Evolutionary conservation across 495 filamentous ascomycete genomes (phyloP), one percentile per base, ranked within the genome.

Genomic region (Penicillium waksmanii): DNA sequence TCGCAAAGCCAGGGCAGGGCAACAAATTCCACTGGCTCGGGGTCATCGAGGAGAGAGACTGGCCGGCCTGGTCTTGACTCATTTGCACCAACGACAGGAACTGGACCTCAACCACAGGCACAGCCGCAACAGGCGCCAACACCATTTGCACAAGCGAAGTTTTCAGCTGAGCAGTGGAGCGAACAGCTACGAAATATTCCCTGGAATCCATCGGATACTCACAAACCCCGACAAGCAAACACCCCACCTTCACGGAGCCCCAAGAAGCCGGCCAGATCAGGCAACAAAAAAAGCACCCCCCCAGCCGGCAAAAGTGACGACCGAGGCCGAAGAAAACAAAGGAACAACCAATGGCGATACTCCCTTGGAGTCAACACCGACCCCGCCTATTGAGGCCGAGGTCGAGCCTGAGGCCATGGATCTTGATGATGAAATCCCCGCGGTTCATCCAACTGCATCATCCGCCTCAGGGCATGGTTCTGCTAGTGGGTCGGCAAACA

Each of bases 91-190:
- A 19, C 21, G 18, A 15, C 8, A 13, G 21, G 21, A 27, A 23
- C 9, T 27, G 46, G 46, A 3, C 10, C 19, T 27, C 46, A 33
- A 34, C 23, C 56, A 5, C 27, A 51, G 15, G 17, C 35, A 11
- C 48, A 57, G 36, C 13, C 60, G 13, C 64, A 68, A 18, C 64
- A 70, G 48, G 51, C 64, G 25, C 70, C 70, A 15, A 66, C 70
- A 13, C 70, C 78, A 5, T 75, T 78, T 51, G 70, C 71, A 12
- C 65, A 73, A 43, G 77, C 73, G 1, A 83, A 78, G 25, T 95
- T 92, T 64, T 80, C 83, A 27, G 75, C 83, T 3, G 86, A 89
- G 34, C 67, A 85, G 31, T 96, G 91, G 91, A 70, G 70, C 52
- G 77, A 85, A 54, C 81, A 84, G 54, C 84, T 93, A 60, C 83